These are phyloP conservation scores for Coniochaeta prunicola DNA, from an alignment of 2,329 filamentous ascomycete genomes.

Conservation along the genomic window DNA sequence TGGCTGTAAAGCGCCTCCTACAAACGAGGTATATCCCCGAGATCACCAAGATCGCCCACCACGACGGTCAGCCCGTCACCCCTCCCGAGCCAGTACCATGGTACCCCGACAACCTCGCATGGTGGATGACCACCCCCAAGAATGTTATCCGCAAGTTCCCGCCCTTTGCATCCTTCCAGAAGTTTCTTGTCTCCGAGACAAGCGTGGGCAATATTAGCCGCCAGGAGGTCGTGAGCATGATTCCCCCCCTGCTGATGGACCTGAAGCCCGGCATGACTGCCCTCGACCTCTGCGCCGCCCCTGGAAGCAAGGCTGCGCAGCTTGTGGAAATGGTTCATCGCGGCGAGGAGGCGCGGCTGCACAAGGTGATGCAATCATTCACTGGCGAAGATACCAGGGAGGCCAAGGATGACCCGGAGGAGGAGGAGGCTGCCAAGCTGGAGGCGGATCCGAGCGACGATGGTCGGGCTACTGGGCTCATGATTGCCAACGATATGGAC, in stretches of 20 bases:
- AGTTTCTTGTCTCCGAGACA: slow-evolving; percentile 95
- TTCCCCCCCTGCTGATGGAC: slow-evolving; percentile 89
- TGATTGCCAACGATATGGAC: slow-evolving; percentile 94
- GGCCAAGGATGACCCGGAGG: slow-evolving; percentile 37
- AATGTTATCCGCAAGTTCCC: slow-evolving; percentile 89
- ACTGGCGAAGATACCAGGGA: slow-evolving; percentile 54
- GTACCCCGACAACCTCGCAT: slow-evolving; percentile 93
- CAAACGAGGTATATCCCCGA: slow-evolving; percentile 85
- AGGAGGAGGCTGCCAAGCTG: slow-evolving; percentile 43
- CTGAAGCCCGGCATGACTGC: slow-evolving; percentile 87
- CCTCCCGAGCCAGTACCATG: slow-evolving; percentile 77
- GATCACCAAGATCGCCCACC: slow-evolving; percentile 74
- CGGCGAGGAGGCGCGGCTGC: slow-evolving; percentile 82
- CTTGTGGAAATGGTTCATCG: slow-evolving; percentile 88
- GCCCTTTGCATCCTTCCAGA: slow-evolving; percentile 92
- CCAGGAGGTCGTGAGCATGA: slow-evolving; percentile 98
- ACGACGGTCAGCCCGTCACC: slow-evolving; percentile 74
- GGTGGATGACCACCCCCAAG: slow-evolving; percentile 98
- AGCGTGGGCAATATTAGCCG: slow-evolving; percentile 95
- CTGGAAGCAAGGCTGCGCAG: slow-evolving; percentile 94
- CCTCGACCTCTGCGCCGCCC: slow-evolving; percentile 91
- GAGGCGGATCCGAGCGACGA: slow-evolving; percentile 60
- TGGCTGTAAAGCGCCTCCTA: slow-evolving; percentile 82
- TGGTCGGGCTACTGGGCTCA: slow-evolving; percentile 80
- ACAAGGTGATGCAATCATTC: slow-evolving; percentile 59